Conservation (phyloP, 306 rosid species). For the Cucumis hystrix region DNA sequence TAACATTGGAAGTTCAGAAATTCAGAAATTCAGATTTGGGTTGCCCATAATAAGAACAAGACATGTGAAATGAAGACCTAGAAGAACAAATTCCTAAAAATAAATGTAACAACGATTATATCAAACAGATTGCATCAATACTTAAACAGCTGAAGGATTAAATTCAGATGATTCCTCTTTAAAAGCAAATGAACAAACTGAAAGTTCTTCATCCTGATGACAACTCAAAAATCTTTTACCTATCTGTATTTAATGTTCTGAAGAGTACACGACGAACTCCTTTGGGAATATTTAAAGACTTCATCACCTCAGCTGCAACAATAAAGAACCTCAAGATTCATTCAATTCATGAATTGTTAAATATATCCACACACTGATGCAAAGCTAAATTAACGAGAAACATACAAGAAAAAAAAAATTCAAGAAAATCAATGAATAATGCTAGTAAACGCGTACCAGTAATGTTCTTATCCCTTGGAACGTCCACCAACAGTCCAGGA, state of each 20-base stretch:
- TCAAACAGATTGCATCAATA: neutral
- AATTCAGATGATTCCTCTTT: neutral
- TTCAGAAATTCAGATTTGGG: neutral
- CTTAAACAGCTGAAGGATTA: neutral
- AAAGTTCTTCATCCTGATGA: neutral
- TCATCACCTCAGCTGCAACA: conserved; percentile 22
- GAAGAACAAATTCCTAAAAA: neutral
- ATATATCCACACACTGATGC: neutral
- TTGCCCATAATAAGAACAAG: neutral
- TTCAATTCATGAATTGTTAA: neutral
- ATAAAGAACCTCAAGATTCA: neutral
- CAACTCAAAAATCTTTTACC: conserved; percentile 1
- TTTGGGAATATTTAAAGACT: conserved; percentile 16
- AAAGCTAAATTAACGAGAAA: neutral
- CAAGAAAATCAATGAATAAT: neutral
- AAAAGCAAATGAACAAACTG: neutral
- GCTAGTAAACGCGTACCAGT: conserved; percentile 31
- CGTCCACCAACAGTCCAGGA: conserved; percentile 49
- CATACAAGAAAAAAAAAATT: neutral
- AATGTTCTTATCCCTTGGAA: conserved; percentile 52
- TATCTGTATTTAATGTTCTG: conserved; percentile 14
- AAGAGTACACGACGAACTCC: conserved; percentile 21
- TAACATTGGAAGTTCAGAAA: neutral
- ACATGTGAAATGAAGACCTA: neutral
- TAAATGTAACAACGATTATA: neutral